Evolutionary conservation across 306 rosid species (phyloP).

Genomic region (Malus fusca): DNA sequence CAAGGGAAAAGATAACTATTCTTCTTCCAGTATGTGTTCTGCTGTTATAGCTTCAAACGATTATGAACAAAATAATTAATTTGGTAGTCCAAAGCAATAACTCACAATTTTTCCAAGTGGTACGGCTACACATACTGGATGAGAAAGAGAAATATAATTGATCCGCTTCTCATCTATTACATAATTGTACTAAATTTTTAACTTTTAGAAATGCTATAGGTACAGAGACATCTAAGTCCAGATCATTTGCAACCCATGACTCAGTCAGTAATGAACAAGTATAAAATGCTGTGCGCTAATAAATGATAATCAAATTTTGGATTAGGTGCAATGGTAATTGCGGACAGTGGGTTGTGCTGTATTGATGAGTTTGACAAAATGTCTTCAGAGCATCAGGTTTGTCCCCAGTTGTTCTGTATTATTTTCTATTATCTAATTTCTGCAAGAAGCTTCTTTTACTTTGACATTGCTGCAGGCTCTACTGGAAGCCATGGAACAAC

Average conservation of each 20-base stretch:
- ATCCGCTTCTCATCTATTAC: no score
- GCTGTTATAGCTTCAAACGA: no score
- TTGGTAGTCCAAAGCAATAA: no score
- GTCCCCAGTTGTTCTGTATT: slow-evolving; percentile 23
- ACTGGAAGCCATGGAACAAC: slow-evolving; percentile 98
- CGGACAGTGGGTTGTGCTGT: slow-evolving; percentile 92
- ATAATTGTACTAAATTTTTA: no score
- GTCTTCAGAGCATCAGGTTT: slow-evolving; percentile 95
- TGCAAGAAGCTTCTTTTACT: slow-evolving; percentile 14
- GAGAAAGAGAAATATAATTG: no score
- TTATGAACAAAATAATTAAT: no score
- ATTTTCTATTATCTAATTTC: slow-evolving; percentile 15
- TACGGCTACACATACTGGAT: no score
- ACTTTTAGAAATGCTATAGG: background rate
- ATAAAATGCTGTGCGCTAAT: slow-evolving; percentile 9
- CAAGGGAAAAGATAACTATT: no score
- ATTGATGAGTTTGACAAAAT: slow-evolving; percentile 92
- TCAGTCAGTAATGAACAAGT: background rate
- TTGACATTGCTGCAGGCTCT: slow-evolving; percentile 47
- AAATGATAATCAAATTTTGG: slow-evolving; percentile 20
- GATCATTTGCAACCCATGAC: background rate
- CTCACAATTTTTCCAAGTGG: no score
- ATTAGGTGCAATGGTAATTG: slow-evolving; percentile 92
- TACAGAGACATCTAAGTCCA: background rate
- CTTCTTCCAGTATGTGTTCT: no score